These are phyloP conservation scores for Linum usitatissimum DNA, from an alignment of 345 rosid genomes.

Conservation along the genomic window DNA sequence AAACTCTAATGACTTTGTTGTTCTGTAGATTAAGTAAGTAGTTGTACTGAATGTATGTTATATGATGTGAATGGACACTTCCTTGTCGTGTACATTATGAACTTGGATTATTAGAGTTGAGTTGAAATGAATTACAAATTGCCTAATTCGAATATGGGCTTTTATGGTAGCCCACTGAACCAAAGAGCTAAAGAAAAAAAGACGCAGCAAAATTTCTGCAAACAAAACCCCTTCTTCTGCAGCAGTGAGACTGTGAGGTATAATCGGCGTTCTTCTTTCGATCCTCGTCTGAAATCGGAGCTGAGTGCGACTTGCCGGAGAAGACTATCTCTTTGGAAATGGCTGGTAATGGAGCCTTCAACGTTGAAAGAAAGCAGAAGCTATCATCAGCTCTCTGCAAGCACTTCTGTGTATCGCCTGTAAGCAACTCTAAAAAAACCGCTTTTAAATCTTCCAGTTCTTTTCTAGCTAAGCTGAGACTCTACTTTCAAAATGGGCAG, in stretches of 20 bases:
- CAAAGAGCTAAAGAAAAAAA: not conserved
- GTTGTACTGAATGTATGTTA: no score
- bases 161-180: not conserved
- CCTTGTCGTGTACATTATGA: no score
- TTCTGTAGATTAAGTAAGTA: no score
- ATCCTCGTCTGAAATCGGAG: not conserved
- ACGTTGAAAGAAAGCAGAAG: slow-evolving; percentile 26
- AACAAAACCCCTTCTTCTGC: not conserved
- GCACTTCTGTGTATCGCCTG: slow-evolving; percentile 44
- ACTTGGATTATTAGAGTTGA: no score
- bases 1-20: no score
- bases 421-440: slow-evolving; percentile 20
- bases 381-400: slow-evolving; percentile 45
- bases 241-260: no score
- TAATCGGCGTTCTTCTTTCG: not conserved
- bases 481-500: slow-evolving; percentile 8
- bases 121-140: no score
- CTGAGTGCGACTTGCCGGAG: not conserved
- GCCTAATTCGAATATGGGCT: not conserved
- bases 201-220: not conserved
- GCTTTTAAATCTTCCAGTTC: not conserved
- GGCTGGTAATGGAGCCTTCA: slow-evolving; percentile 1
- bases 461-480: slow-evolving; percentile 1
- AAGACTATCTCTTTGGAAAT: not conserved
- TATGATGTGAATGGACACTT: no score